Conservation (phyloP, 441 rosid species). For the Mallotus repandus region DNA sequence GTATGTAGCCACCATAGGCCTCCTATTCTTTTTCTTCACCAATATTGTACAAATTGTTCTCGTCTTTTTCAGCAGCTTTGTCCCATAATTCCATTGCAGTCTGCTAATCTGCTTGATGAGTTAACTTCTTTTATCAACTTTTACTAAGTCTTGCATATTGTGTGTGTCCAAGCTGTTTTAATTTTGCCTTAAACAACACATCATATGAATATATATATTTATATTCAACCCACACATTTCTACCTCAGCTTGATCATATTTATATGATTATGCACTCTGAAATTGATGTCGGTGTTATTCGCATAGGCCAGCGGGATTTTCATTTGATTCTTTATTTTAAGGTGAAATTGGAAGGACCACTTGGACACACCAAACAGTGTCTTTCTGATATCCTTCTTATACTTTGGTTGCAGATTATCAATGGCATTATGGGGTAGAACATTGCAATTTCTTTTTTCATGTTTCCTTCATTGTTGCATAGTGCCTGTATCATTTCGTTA, state of each 20-base stretch:
- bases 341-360: background rate
- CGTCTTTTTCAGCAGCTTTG: too few relatives aligned
- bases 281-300: background rate
- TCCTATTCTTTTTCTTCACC: background rate
- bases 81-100: too few relatives aligned
- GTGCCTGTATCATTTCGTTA: background rate
- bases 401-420: background rate
- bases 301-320: background rate
- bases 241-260: background rate
- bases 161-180: too few relatives aligned
- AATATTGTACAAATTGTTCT: too few relatives aligned
- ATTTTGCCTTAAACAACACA: too few relatives aligned
- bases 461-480: background rate
- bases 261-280: too few relatives aligned
- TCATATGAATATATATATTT: background rate
- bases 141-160: background rate
- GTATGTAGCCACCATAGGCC: too few relatives aligned
- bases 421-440: background rate
- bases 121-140: background rate
- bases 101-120: background rate
- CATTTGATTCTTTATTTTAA: too few relatives aligned
- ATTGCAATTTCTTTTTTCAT: background rate
- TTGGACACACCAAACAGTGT: background rate
- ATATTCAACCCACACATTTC: background rate
- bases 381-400: background rate